phyloP scores from a whole-genome alignment of 331 rosid genomes.

The Quercus tomentella region DNA sequence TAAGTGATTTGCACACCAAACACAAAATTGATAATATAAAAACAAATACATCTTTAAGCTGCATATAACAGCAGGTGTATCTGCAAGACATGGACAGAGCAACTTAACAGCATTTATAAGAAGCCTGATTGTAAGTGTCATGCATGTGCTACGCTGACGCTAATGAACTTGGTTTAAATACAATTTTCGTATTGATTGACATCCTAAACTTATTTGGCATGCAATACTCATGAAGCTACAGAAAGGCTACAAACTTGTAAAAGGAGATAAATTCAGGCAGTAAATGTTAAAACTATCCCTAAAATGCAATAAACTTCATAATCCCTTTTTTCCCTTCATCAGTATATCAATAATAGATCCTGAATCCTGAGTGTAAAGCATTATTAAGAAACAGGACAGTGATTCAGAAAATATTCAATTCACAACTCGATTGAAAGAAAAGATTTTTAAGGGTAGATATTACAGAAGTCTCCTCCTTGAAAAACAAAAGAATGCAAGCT shows the following conservation, averaged over 20 bases:
- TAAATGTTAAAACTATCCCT: background rate
- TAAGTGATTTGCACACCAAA: constrained; percentile 12
- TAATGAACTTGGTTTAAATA: background rate
- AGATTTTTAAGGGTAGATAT: background rate
- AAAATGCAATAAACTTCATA: background rate
- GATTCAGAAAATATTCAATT: background rate
- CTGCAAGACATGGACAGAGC: background rate
- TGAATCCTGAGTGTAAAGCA: background rate
- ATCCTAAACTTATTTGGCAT: background rate
- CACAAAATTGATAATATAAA: background rate
- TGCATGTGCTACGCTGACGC: background rate
- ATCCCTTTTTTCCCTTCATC: background rate
- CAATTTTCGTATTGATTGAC: background rate
- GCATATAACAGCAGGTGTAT: background rate
- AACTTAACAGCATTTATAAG: background rate
- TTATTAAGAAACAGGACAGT: background rate
- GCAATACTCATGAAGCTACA: background rate
- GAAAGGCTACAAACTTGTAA: background rate
- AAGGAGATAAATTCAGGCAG: background rate
- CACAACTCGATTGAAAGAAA: background rate
- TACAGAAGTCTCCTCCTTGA: background rate
- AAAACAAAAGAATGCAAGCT: background rate
- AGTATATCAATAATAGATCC: background rate
- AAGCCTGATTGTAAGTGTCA: constrained; percentile 1
- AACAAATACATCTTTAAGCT: background rate